A percentile compares a stretch with the other conserved stretches of the same genome.
These are phyloP conservation scores for Ballota nigra DNA, from an alignment of 257 asterid genomes.

Conservation along the genomic window DNA sequence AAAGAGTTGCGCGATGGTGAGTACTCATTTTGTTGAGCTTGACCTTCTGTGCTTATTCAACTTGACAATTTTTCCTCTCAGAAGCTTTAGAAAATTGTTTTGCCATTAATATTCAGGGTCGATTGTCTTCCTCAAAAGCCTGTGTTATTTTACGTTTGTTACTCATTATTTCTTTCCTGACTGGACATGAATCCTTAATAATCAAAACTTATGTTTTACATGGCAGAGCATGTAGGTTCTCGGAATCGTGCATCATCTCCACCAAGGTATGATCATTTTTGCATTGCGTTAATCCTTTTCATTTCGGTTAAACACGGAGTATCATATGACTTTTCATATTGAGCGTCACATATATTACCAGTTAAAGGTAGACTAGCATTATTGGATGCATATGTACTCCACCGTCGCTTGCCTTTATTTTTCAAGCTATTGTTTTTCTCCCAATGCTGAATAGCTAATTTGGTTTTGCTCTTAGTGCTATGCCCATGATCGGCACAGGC, in stretches of 20 bases:
- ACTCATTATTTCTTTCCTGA: neutral
- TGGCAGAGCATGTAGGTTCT: conserved; percentile 45
- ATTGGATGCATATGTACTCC: neutral
- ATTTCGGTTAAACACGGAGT: neutral
- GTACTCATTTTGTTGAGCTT: conserved; percentile 19
- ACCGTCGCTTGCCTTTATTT: neutral
- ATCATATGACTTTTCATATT: neutral
- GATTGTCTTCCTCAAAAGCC: neutral
- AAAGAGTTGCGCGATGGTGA: conserved; percentile 54
- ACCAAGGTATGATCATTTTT: conserved; percentile 46
- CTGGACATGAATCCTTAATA: conserved; percentile 18
- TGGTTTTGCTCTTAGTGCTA: neutral
- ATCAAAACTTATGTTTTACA: conserved; percentile 22
- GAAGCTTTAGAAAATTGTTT: neutral
- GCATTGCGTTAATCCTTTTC: conserved; percentile 3
- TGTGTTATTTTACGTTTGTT: conserved; percentile 9
- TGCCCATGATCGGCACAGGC: too few relatives aligned
- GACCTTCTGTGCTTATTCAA: neutral
- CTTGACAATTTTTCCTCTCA: neutral
- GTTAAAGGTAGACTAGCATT: neutral
- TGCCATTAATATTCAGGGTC: neutral
- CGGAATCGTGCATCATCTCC: conserved; percentile 53
- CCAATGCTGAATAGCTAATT: conserved; percentile 1
- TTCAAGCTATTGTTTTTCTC: neutral
- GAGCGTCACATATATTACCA: neutral